These are phyloP conservation scores for Cocos nucifera DNA, from an alignment of 176 grass and related monocot species.

Conservation along the genomic window DNA sequence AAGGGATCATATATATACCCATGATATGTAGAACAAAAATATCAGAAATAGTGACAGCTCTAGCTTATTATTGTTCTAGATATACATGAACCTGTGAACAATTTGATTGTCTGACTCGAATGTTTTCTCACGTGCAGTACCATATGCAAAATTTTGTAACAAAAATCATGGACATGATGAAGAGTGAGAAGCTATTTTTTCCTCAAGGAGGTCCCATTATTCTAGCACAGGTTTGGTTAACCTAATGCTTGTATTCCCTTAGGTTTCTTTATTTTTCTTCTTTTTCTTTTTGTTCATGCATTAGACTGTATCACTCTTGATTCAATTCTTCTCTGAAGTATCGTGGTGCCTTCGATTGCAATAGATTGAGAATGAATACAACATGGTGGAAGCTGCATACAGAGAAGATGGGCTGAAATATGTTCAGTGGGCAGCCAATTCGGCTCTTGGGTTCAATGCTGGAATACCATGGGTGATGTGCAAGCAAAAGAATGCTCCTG, in stretches of 20 bases:
- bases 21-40: not conserved
- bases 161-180: slow-evolving; percentile 47
- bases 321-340: no score
- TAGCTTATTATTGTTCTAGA: not conserved
- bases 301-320: no score
- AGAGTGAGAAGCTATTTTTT: slow-evolving; percentile 67
- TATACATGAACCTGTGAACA: not conserved
- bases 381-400: slow-evolving; percentile 38
- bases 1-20: no score
- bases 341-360: not conserved
- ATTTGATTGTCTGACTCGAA: not conserved
- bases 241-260: not conserved
- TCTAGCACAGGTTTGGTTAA: slow-evolving; percentile 52
- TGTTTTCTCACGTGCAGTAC: slow-evolving; percentile 19
- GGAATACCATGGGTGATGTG: slow-evolving; percentile 90
- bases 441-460: slow-evolving; percentile 31
- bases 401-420: slow-evolving; percentile 48
- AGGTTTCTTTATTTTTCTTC: not conserved
- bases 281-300: not conserved
- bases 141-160: slow-evolving; percentile 60
- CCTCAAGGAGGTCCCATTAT: slow-evolving; percentile 88
- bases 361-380: slow-evolving; percentile 95
- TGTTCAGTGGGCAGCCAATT: slow-evolving; percentile 54
- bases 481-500: slow-evolving; percentile 77
- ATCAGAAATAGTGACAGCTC: not conserved